A percentile compares a stretch with the other conserved stretches of the same genome.
These are phyloP conservation scores for Pholiota microspora DNA, from an alignment of 768 basidiomycete species.

Conservation along the genomic window DNA sequence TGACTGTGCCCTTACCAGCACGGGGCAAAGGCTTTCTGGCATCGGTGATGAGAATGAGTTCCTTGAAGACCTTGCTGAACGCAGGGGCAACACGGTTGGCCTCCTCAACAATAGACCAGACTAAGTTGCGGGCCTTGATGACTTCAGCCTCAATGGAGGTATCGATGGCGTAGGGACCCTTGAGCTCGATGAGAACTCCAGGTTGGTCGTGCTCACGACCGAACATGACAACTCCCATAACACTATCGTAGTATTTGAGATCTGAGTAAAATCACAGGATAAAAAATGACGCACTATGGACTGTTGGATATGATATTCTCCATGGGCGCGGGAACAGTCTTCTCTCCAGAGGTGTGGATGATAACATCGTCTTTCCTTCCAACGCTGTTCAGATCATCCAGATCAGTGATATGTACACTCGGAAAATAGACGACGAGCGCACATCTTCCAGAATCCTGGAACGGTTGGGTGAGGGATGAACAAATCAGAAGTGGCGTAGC, in stretches of 20 bases:
- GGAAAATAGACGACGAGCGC: conserved; percentile 10
- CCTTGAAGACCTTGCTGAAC: conserved; percentile 47
- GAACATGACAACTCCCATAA: conserved; percentile 39
- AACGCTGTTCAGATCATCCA: conserved; percentile 24
- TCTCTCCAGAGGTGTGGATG: conserved; percentile 34
- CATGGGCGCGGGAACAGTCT: conserved; percentile 36
- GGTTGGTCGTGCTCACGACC: conserved; percentile 35
- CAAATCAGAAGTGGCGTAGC: conserved; percentile 44
- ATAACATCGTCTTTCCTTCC: conserved; percentile 41
- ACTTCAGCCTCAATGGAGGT: conserved; percentile 20
- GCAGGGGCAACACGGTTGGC: conserved; percentile 42
- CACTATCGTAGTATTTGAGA: conserved; percentile 7
- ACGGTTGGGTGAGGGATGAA: conserved; percentile 43
- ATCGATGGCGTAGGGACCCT: conserved; percentile 24
- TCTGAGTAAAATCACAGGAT: background rate
- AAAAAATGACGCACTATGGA: conserved; percentile 20
- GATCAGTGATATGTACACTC: background rate
- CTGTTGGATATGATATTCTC: conserved; percentile 26
- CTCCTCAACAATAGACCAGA: conserved; percentile 42
- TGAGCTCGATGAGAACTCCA: conserved; percentile 33
- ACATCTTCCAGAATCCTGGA: conserved; percentile 41
- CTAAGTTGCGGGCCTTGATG: conserved; percentile 28
- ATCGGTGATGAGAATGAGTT: conserved; percentile 47
- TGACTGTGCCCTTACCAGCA: conserved; percentile 48
- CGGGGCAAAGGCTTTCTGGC: conserved; percentile 39